phyloP scores from a whole-genome alignment of 805 yeast genomes.

The Saccharomycopsis microspora region DNA sequence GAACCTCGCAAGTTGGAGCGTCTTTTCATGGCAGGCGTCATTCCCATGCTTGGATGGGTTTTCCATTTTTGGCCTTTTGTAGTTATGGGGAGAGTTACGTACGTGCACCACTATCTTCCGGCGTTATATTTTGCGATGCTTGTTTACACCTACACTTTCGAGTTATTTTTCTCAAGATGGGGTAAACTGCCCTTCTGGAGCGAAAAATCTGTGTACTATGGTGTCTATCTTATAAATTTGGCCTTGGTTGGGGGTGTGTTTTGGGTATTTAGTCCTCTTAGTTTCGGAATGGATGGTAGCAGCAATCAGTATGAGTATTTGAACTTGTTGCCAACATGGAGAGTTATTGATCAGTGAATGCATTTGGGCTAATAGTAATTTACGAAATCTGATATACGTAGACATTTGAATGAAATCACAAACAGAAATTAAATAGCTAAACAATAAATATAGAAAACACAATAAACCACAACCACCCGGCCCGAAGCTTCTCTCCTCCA shows the following conservation, averaged over 20 bases:
- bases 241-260: slow-evolving; percentile 36
- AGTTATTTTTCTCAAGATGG: slow-evolving; percentile 20
- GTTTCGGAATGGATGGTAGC: slow-evolving; percentile 55
- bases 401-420: too few species aligned
- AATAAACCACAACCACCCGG: too few species aligned
- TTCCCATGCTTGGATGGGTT: slow-evolving; percentile 74
- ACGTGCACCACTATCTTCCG: slow-evolving; percentile 76
- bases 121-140: slow-evolving; percentile 68
- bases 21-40: slow-evolving; percentile 58
- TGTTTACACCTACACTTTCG: slow-evolving; percentile 41
- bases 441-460: too few species aligned
- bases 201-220: slow-evolving; percentile 19
- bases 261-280: slow-evolving; percentile 46
- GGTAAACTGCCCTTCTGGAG: not conserved
- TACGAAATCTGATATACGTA: too few species aligned
- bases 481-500: too few species aligned
- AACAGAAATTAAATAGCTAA: too few species aligned
- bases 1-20: slow-evolving; percentile 27
- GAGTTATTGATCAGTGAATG: slow-evolving; percentile 20
- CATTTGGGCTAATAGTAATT: too few species aligned
- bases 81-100: slow-evolving; percentile 75
- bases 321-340: slow-evolving; percentile 39
- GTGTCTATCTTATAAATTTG: slow-evolving; percentile 27
- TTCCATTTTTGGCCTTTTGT: slow-evolving; percentile 65
- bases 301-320: slow-evolving; percentile 28